phyloP scores from a whole-genome alignment of 2,329 filamentous ascomycete genomes.

The Nemania bipapillata region DNA sequence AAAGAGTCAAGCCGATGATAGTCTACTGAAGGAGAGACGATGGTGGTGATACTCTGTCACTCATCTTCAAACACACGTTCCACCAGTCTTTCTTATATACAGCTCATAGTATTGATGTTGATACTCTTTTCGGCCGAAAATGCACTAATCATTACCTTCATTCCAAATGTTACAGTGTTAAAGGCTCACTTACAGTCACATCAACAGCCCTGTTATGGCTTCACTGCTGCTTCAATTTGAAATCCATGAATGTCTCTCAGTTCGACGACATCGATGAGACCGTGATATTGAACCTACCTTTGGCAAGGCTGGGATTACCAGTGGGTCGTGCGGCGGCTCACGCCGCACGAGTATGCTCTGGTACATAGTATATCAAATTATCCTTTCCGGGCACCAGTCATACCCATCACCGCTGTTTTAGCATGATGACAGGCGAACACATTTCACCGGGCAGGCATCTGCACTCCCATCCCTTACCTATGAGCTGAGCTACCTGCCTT shows the following conservation, averaged over 20 bases:
- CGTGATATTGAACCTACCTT: background rate
- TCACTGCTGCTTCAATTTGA: conserved; percentile 25
- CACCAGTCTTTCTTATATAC: conserved; percentile 27
- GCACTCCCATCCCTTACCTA: no score
- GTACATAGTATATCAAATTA: conserved; percentile 26
- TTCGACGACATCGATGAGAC: background rate
- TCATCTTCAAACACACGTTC: background rate
- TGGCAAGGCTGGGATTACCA: conserved; percentile 12
- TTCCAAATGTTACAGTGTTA: conserved; percentile 21
- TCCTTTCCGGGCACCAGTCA: background rate
- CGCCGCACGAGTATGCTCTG: background rate
- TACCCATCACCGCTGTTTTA: background rate
- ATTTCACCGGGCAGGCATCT: background rate
- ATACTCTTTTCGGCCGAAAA: background rate
- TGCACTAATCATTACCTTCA: background rate
- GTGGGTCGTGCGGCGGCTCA: background rate
- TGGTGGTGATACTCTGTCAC: conserved; percentile 6
- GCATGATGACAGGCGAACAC: background rate
- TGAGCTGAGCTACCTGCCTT: background rate
- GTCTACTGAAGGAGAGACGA: conserved; percentile 6
- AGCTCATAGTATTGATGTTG: conserved; percentile 1
- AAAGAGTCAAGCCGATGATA: conserved; percentile 2
- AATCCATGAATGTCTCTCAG: conserved; percentile 18
- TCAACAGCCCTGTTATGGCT: background rate
- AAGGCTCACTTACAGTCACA: background rate